Evolutionary conservation across 805 yeast species (phyloP).

Genomic region (Jamesozyma jinghongensis): DNA sequence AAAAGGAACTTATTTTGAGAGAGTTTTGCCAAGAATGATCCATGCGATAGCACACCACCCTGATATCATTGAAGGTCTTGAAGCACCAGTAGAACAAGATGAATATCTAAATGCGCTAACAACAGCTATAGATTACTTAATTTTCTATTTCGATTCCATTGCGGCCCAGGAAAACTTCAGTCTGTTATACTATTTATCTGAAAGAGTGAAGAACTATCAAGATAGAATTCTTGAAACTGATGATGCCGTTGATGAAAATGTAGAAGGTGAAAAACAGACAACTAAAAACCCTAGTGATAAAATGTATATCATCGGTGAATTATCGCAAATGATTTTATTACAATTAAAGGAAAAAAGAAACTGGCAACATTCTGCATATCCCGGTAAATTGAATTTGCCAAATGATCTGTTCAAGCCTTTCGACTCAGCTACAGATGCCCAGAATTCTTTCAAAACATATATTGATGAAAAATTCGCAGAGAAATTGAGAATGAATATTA

Average conservation of each 20-base stretch:
- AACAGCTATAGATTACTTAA: constrained; percentile 51
- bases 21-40: constrained; percentile 54
- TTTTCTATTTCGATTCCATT: constrained; percentile 50
- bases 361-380: constrained; percentile 75
- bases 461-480: constrained; percentile 41
- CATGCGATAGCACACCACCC: constrained; percentile 66
- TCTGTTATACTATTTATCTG: constrained; percentile 63
- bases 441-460: constrained; percentile 44
- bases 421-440: constrained; percentile 48
- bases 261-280: constrained; percentile 11
- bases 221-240: constrained; percentile 41
- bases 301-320: constrained; percentile 61
- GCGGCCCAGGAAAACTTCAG: constrained; percentile 62
- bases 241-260: constrained; percentile 4
- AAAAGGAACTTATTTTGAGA: constrained; percentile 50
- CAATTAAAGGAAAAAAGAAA: constrained; percentile 46
- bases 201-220: constrained; percentile 67
- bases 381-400: constrained; percentile 64
- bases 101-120: constrained; percentile 36
- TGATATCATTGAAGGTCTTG: constrained; percentile 42
- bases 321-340: constrained; percentile 57
- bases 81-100: constrained; percentile 26
- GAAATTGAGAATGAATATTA: constrained; percentile 30
- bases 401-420: constrained; percentile 62
- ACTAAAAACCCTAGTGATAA: constrained; percentile 26